phyloP scores from a whole-genome alignment of 2,329 filamentous ascomycete genomes.

The Cylindrodendrum hubeiense region DNA sequence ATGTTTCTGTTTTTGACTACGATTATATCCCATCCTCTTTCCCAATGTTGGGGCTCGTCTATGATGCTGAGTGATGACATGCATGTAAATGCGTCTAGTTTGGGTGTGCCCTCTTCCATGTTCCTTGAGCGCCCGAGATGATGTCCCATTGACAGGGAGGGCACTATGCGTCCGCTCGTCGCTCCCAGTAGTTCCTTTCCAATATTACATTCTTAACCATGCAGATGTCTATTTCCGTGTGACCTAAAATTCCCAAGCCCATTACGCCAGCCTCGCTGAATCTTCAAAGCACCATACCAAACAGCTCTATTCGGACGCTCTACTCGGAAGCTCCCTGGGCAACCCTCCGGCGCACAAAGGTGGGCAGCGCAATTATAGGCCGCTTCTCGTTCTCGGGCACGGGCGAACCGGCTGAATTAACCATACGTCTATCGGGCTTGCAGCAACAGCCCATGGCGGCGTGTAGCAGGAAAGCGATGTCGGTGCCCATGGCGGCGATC shows the following conservation, averaged over 20 bases:
- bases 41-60: background rate
- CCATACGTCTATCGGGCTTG: constrained; percentile 43
- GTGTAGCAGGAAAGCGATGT: constrained; percentile 80
- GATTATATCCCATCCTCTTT: background rate
- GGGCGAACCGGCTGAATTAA: constrained; percentile 13
- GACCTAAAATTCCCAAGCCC: constrained; percentile 1
- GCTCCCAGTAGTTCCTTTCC: background rate
- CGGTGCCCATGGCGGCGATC: constrained; percentile 76
- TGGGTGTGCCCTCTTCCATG: too few relatives aligned
- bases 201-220: background rate
- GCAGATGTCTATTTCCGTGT: background rate
- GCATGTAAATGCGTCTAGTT: background rate
- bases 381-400: constrained; percentile 39
- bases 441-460: constrained; percentile 84
- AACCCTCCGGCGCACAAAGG: constrained; percentile 47
- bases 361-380: constrained; percentile 37
- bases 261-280: constrained; percentile 6
- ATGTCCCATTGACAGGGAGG: background rate
- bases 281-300: background rate
- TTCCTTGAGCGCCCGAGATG: background rate
- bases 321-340: constrained; percentile 32
- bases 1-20: background rate
- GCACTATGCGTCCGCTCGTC: background rate
- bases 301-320: constrained; percentile 4
- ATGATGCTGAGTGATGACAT: background rate